Percentiles rank a stretch among this genome's conserved stretches.
Evolutionary conservation across 2,329 filamentous ascomycete genomes (phyloP).

Genomic region (Endoconidiophora polonica): DNA sequence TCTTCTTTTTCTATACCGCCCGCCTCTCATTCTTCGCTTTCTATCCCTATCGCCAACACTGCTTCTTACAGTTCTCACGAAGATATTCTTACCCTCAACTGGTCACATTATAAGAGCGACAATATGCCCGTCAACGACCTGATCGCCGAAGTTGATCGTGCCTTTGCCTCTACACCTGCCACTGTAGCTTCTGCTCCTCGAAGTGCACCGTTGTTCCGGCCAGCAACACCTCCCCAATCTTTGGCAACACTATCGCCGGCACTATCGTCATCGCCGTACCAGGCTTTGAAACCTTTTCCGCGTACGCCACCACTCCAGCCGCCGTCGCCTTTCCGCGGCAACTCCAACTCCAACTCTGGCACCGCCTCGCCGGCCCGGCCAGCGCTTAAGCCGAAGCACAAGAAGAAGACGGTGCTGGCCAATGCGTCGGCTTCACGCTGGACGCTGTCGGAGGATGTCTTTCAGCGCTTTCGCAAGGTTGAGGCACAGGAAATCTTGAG

Average conservation of each 20-base stretch:
- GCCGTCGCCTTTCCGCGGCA: background rate
- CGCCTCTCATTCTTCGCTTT: background rate
- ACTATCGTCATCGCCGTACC: background rate
- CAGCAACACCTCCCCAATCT: background rate
- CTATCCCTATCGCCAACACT: background rate
- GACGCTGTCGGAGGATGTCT: constrained; percentile 38
- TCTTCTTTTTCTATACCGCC: background rate
- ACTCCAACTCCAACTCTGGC: background rate
- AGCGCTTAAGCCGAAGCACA: constrained; percentile 5
- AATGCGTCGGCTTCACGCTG: constrained; percentile 24
- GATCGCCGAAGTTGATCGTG: constrained; percentile 1
- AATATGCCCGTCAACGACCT: constrained; percentile 5
- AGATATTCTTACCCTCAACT: background rate
- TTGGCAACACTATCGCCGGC: background rate
- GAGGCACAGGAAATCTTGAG: constrained; percentile 45
- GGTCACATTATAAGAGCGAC: background rate
- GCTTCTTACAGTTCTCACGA: background rate
- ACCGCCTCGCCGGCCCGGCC: no score
- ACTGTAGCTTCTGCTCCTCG: constrained; percentile 4
- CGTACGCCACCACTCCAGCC: constrained; percentile 1
- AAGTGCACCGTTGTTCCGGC: constrained; percentile 9
- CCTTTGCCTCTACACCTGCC: background rate
- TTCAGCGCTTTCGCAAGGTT: constrained; percentile 35
- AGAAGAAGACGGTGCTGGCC: constrained; percentile 5
- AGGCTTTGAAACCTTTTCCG: constrained; percentile 3